These are phyloP conservation scores for Angophora floribunda DNA, from an alignment of 345 rosid genomes.

Conservation along the genomic window DNA sequence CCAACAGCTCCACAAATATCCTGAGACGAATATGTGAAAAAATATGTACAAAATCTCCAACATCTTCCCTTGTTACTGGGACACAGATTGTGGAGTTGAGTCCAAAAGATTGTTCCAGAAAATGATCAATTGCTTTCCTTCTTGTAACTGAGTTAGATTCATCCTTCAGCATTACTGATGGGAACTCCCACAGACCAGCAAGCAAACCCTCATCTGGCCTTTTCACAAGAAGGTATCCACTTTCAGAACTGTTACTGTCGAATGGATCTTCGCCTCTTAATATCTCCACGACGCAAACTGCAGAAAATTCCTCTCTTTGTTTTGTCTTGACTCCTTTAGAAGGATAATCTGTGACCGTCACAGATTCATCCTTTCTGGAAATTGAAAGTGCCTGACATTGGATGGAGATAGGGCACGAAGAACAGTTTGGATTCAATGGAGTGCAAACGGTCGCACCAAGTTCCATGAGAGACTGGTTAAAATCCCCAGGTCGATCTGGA, in stretches of 20 bases:
- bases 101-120: slow-evolving; percentile 49
- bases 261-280: slow-evolving; percentile 10
- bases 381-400: slow-evolving; percentile 60
- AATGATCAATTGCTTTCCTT: slow-evolving; percentile 43
- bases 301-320: slow-evolving; percentile 60
- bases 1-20: slow-evolving; percentile 63
- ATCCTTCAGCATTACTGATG: slow-evolving; percentile 43
- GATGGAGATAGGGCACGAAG: slow-evolving; percentile 67
- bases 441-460: slow-evolving; percentile 92
- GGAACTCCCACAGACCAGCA: slow-evolving; percentile 99
- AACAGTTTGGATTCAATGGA: slow-evolving; percentile 60
- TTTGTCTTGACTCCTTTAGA: slow-evolving; percentile 55
- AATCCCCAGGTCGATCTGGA: slow-evolving; percentile 76
- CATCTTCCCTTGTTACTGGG: slow-evolving; percentile 44
- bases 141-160: slow-evolving; percentile 41
- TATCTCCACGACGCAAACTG: slow-evolving; percentile 82
- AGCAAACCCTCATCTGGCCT: slow-evolving; percentile 86
- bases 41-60: slow-evolving; percentile 79
- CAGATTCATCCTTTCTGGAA: slow-evolving; percentile 33
- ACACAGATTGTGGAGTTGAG: slow-evolving; percentile 31
- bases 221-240: slow-evolving; percentile 63
- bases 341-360: slow-evolving; percentile 68
- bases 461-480: slow-evolving; percentile 94
- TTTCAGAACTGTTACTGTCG: slow-evolving; percentile 22
- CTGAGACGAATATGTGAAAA: slow-evolving; percentile 82